Base-by-base conservation (phyloP, 306 rosid species). In the Ormosia emarginata region DNA sequence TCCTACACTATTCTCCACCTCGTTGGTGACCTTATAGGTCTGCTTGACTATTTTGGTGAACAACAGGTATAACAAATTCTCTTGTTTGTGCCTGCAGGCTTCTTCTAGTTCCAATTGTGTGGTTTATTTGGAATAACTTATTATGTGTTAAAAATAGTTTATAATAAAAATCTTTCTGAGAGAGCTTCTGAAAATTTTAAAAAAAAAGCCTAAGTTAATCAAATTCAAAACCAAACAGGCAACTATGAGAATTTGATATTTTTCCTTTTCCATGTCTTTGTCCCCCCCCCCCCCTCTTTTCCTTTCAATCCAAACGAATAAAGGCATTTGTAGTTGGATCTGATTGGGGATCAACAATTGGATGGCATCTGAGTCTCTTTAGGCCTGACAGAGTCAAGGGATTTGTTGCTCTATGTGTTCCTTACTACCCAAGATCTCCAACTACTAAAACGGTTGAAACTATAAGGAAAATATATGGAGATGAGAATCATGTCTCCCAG, bases 371-470 rank as follows among this genome's bases (percentile, higher is more conserved):
- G 47, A 76, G 93, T 79, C 81, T 92, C 61, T 85, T 90, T 13
- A 86, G 97, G 75, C 94, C 94, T 50, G 94, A 89, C 64, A 92
- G 87, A 85, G 93, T 92, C 8, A 87, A 79, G 81, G 97, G 89
- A 18, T 77, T 81, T 47, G 92, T 92, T 70, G 56, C 85, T 77
- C 40, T 92, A 24, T 3, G 65, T n/a, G 92, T 87, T 86, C 94
- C 97, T 18, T 90, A 79, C 82, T 77, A 59, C 30, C 91, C 89
- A 49, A 88, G 97, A 67, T 85, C 89, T 72, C 82, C 92, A 58
- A 77, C 82, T 24, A 12, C 33, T 34, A 90, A 69, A 86, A 17
- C 84, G 2, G 80, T 84, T 57, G 90, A 90, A 81, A 18, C 78
- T 57, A 52, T 89, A 67, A 82, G 67, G 58, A 79, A 81, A 71